A percentile compares a stretch with the other conserved stretches of the same genome.
Conservation (phyloP, 768 basidiomycete genomes). For the Cystofilobasidium macerans region DNA sequence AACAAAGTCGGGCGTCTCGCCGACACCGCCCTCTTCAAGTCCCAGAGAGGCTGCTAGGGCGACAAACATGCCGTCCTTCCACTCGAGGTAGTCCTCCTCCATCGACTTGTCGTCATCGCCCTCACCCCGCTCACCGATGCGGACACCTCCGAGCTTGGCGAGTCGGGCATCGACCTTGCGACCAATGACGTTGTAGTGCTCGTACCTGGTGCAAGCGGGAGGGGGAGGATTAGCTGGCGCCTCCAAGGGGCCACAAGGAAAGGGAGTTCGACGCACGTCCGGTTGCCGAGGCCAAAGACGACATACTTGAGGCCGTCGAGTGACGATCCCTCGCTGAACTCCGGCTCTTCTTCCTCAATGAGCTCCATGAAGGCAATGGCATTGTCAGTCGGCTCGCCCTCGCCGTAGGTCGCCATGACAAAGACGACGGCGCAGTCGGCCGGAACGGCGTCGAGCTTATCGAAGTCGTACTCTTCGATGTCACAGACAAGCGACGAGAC, state of each 20-base stretch:
- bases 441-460: conserved; percentile 82
- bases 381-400: conserved; percentile 98
- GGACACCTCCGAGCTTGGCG: conserved; percentile 63
- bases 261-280: conserved; percentile 29
- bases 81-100: conserved; percentile 98
- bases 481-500: conserved; percentile 93
- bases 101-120: conserved; percentile 99
- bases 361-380: conserved; percentile 90
- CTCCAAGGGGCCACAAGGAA: neutral
- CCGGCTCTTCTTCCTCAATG: conserved; percentile 71
- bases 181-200: conserved; percentile 88
- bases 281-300: conserved; percentile 71
- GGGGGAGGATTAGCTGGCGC: neutral
- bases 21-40: conserved; percentile 92
- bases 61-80: conserved; percentile 98
- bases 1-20: conserved; percentile 84
- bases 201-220: conserved; percentile 64
- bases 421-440: conserved; percentile 82
- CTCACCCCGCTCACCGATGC: conserved; percentile 83
- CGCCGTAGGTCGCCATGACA: conserved; percentile 95
- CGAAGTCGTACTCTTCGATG: conserved; percentile 97
- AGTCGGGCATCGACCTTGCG: conserved; percentile 64
- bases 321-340: conserved; percentile 55
- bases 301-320: conserved; percentile 86
- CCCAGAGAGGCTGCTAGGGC: conserved; percentile 67